Conservation (phyloP, 2,329 filamentous ascomycete species). For the Calonectria leucothoes region DNA sequence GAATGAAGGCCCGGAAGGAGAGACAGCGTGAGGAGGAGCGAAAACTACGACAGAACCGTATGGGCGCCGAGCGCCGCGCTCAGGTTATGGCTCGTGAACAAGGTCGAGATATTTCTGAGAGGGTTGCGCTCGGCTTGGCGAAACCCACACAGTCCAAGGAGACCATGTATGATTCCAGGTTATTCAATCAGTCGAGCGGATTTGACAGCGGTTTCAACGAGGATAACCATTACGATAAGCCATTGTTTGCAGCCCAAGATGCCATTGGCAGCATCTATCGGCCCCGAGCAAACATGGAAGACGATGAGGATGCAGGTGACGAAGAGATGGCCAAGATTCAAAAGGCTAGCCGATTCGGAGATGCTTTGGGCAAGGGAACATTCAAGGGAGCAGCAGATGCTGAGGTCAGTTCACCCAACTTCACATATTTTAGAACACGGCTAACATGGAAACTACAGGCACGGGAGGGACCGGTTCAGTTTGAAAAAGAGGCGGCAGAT, state of each 20-base stretch:
- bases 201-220: conserved; percentile 96
- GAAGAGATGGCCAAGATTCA: conserved; percentile 89
- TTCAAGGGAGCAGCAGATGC: conserved; percentile 89
- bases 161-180: conserved; percentile 94
- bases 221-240: conserved; percentile 97
- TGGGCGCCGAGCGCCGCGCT: conserved; percentile 92
- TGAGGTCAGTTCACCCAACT: conserved; percentile 67
- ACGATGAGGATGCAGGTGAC: conserved; percentile 83
- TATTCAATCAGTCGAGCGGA: conserved; percentile 94
- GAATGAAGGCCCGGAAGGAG: conserved; percentile 82
- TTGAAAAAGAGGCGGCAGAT: conserved; percentile 88
- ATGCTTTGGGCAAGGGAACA: conserved; percentile 88
- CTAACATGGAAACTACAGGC: conserved; percentile 60
- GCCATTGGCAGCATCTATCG: conserved; percentile 95
- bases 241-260: conserved; percentile 94
- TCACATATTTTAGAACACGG: background rate
- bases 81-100: conserved; percentile 96
- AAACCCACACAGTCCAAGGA: conserved; percentile 94
- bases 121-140: conserved; percentile 92
- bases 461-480: conserved; percentile 92
- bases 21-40: conserved; percentile 85
- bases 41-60: conserved; percentile 90
- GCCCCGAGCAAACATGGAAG: conserved; percentile 79
- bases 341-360: conserved; percentile 83
- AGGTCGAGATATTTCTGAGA: conserved; percentile 96